Base-by-base conservation (phyloP, 768 basidiomycete species). In the Nidularia pulvinata region DNA sequence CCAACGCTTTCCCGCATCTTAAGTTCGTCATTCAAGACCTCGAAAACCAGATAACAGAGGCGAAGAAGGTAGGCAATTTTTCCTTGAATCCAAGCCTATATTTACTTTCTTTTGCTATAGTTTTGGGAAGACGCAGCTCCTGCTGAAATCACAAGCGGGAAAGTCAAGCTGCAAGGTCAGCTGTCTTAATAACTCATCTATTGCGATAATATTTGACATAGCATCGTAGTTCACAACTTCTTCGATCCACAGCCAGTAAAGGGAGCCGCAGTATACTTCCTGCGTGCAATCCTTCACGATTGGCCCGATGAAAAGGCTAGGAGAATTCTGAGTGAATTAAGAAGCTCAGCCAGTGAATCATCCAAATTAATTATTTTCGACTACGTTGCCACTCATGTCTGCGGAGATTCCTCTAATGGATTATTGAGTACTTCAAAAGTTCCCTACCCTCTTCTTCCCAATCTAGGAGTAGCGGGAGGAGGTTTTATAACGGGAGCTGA, bases 11-110 rank as follows among this genome's bases (percentile, higher is more conserved):
- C 55, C 67, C 69, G 7, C 60, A 71, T 25, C 54, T 73, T 11
- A 61, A 63, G 14, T 69, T 66, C 43, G 56, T 74, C 33, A 61
- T 75, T 14, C 74, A 77, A 55, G 75, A 74, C 57, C 65, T 70
- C 4, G 59, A 57, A 7, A 56, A 56, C 5, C 37, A 39, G 37
- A 46, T 54, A 4, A 62, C 59, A 34, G 71, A 66, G 5, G 53
- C 37, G 7, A 62, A 46, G 57, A 60, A 43, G 67, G 43, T 22
- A 35, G 7, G 13, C n/a, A 2, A 11, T 9, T 37, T 30, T 19
- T 7, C 9, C 1, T 33, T 6, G 19, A 16, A 55, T 34, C n/a
- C n/a, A n/a, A n/a, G n/a, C n/a, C n/a, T n/a, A n/a, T n/a, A n/a
- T n/a, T n/a, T n/a, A n/a, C n/a, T n/a, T n/a, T n/a, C n/a, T n/a